Conservation (phyloP, 768 basidiomycete species). For the Trametes punicea region DNA sequence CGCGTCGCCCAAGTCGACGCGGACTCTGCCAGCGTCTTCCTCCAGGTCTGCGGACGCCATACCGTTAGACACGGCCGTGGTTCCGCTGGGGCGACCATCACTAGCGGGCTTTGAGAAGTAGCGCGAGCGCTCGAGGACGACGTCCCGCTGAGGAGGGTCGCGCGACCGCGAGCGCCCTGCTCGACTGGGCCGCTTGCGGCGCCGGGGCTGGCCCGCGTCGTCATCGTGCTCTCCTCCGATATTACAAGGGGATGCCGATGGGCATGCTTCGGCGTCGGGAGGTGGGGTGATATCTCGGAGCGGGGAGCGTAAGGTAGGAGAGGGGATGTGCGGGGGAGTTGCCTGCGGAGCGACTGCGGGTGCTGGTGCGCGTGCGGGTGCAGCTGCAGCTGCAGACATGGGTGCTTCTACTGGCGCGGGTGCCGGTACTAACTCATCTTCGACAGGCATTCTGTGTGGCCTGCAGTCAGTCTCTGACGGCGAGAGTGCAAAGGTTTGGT, state of each 20-base stretch:
- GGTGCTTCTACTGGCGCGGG: not conserved
- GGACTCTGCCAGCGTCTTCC: constrained; percentile 4
- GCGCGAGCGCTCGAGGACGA: constrained; percentile 15
- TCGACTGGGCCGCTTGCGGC: constrained; percentile 23
- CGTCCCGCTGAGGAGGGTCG: constrained; percentile 19
- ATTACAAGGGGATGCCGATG: constrained; percentile 9
- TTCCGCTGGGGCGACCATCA: too few relatives aligned
- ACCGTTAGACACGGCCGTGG: not conserved
- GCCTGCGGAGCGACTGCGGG: constrained; percentile 4
- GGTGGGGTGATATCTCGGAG: constrained; percentile 23
- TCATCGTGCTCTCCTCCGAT: constrained; percentile 19
- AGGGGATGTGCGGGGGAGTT: not conserved
- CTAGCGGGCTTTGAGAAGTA: constrained; percentile 15
- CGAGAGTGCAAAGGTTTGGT: not conserved
- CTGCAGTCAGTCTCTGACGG: constrained; percentile 7
- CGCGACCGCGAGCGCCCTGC: constrained; percentile 18
- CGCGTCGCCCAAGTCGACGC: constrained; percentile 13
- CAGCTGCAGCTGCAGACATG: not conserved
- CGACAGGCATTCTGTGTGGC: constrained; percentile 8
- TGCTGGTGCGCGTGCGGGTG: not conserved
- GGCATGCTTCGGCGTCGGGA: constrained; percentile 16
- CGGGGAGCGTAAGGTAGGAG: constrained; percentile 21
- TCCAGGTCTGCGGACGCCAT: not conserved
- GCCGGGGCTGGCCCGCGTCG: constrained; percentile 25
- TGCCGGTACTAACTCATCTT: not conserved